phyloP scores from a whole-genome alignment of 129 eudicot species.

The Deinandra increscens region DNA sequence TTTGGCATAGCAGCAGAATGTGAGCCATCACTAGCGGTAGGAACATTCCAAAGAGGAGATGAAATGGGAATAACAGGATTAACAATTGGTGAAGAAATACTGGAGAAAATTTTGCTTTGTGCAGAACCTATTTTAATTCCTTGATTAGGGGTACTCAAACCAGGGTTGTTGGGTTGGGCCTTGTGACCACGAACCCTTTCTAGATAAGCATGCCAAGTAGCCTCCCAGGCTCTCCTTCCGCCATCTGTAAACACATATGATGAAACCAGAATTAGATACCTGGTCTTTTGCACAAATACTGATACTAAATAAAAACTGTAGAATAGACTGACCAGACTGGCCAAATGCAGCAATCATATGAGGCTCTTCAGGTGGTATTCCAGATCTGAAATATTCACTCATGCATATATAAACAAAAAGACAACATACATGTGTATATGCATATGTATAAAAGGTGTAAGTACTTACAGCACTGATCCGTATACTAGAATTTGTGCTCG shows the following conservation, averaged over 20 bases:
- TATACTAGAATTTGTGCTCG: constrained; percentile 95
- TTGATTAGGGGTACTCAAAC: constrained; percentile 48
- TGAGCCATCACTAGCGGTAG: constrained; percentile 57
- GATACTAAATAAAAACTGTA: constrained; percentile 1
- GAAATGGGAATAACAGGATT: constrained; percentile 68
- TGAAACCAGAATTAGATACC: not conserved
- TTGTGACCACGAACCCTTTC: constrained; percentile 65
- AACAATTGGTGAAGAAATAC: constrained; percentile 38
- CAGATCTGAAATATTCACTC: constrained; percentile 61
- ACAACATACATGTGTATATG: constrained; percentile 1
- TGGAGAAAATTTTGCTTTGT: constrained; percentile 45
- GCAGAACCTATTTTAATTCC: constrained; percentile 41
- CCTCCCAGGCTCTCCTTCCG: constrained; percentile 74
- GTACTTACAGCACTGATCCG: constrained; percentile 86
- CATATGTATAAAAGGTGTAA: constrained; percentile 15
- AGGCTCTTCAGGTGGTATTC: constrained; percentile 83
- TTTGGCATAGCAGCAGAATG: constrained; percentile 46
- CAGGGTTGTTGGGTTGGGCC: constrained; percentile 44
- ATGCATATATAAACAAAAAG: constrained; percentile 12
- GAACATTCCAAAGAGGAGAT: constrained; percentile 85
- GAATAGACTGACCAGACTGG: constrained; percentile 55
- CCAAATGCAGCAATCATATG: constrained; percentile 97
- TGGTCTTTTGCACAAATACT: not conserved
- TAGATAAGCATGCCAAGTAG: constrained; percentile 69
- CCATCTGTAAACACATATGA: constrained; percentile 49